These are phyloP conservation scores for Phytophthora europaea DNA, from an alignment of 352 stramenopile genomes.

Conservation along the genomic window DNA sequence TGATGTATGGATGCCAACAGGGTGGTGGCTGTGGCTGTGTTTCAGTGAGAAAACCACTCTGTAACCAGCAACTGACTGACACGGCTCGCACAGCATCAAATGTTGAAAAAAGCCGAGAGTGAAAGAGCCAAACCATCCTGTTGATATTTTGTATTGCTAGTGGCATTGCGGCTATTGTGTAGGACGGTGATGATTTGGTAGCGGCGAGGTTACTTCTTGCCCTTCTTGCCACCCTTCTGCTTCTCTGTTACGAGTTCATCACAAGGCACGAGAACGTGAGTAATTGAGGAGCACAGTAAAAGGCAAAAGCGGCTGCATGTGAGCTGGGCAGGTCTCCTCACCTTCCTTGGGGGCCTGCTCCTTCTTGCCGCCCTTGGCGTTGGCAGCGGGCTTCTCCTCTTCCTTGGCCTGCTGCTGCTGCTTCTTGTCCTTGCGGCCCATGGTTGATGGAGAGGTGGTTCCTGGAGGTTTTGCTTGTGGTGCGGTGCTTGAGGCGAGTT, in stretches of 20 bases:
- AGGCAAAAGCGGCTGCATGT: neutral
- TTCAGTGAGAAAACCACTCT: no score
- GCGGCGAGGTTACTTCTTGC: slow-evolving; percentile 4
- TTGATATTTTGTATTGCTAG: slow-evolving; percentile 1
- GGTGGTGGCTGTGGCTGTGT: no score
- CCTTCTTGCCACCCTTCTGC: slow-evolving; percentile 14
- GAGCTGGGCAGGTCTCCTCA: neutral
- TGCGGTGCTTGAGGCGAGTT: slow-evolving; percentile 16
- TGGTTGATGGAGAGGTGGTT: slow-evolving; percentile 16
- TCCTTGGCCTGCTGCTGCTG: slow-evolving; percentile 25
- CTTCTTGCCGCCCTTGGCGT: slow-evolving; percentile 11
- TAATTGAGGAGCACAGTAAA: neutral
- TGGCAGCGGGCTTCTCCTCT: slow-evolving; percentile 12
- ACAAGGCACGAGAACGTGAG: neutral
- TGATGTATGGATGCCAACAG: no score
- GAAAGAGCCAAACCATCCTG: neutral
- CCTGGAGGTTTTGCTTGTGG: slow-evolving; percentile 15
- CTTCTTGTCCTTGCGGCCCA: slow-evolving; percentile 46
- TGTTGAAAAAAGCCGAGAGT: no score
- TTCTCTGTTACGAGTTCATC: neutral
- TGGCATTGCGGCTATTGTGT: slow-evolving; percentile 11
- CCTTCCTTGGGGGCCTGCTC: slow-evolving; percentile 13
- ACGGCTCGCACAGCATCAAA: no score
- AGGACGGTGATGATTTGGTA: neutral
- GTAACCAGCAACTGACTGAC: no score